phyloP scores from a whole-genome alignment of 768 basidiomycete genomes.

The Lanmaoa pseudosensibilis region DNA sequence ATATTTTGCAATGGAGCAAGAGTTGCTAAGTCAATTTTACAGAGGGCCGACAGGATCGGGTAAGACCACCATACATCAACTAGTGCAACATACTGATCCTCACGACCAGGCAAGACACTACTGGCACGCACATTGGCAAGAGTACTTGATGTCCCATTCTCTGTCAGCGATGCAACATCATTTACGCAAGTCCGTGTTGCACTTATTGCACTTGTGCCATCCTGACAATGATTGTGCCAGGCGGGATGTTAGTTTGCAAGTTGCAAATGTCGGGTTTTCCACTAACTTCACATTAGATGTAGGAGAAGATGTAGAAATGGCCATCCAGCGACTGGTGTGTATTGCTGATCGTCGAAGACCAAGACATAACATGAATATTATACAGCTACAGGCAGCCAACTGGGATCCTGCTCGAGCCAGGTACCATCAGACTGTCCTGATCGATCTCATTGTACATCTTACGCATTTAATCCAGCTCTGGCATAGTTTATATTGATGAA shows the following conservation, averaged over 20 bases:
- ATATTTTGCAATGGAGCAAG: constrained; percentile 1
- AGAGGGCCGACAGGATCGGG: constrained; percentile 89
- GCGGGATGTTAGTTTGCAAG: constrained; percentile 63
- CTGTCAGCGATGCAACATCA: constrained; percentile 88
- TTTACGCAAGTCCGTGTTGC: constrained; percentile 73
- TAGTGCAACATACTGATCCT: background rate
- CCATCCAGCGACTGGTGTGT: constrained; percentile 77
- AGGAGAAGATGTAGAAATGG: constrained; percentile 94
- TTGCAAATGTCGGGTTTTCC: background rate
- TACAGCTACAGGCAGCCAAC: constrained; percentile 82
- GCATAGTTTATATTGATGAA: constrained; percentile 97
- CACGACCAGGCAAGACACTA: constrained; percentile 74
- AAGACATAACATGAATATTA: constrained; percentile 2
- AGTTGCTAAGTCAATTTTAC: constrained; percentile 7
- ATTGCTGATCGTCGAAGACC: background rate
- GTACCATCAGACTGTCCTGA: constrained; percentile 37
- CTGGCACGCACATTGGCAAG: constrained; percentile 89
- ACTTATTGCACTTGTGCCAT: background rate
- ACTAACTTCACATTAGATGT: constrained; percentile 58
- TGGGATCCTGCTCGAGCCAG: constrained; percentile 87
- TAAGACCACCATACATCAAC: constrained; percentile 31
- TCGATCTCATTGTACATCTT: background rate
- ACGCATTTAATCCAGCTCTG: constrained; percentile 54
- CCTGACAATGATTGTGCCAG: constrained; percentile 36
- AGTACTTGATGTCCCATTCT: constrained; percentile 92